Evolutionary conservation across 1,284 basidiomycete genomes (phyloP).

Genomic region (Coriolopsis trogii): DNA sequence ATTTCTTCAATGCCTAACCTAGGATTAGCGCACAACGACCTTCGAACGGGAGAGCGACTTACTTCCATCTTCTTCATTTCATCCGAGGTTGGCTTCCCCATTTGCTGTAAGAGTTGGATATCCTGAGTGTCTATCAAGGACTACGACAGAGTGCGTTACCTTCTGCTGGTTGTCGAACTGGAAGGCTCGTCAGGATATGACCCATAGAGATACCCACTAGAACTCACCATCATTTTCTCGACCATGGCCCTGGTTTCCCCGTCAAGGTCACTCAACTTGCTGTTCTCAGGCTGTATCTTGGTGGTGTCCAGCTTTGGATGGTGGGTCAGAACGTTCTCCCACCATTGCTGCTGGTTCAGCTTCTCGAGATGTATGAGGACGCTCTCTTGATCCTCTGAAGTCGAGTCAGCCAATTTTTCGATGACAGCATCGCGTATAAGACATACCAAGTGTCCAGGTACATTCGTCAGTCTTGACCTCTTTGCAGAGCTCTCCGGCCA

Average conservation of each 20-base stretch:
- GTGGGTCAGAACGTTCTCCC: conserved; percentile 95
- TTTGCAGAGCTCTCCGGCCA: conserved; percentile 91
- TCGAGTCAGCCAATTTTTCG: neutral
- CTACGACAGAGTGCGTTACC: conserved; percentile 42
- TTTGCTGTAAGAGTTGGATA: conserved; percentile 60
- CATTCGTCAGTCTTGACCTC: conserved; percentile 97
- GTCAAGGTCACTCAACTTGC: conserved; percentile 95
- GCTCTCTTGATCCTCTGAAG: conserved; percentile 75
- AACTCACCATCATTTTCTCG: conserved; percentile 99
- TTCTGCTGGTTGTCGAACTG: conserved; percentile 95
- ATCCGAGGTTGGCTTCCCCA: conserved; percentile 94
- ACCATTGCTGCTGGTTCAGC: conserved; percentile 89
- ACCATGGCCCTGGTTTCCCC: conserved; percentile 97
- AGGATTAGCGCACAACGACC: too few species aligned
- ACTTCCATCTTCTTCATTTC: conserved; percentile 91
- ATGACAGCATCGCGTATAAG: neutral
- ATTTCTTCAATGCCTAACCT: conserved; percentile 81
- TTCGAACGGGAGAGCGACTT: too few species aligned
- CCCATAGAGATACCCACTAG: conserved; percentile 9
- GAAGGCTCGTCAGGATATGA: conserved; percentile 7
- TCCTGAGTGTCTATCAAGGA: neutral
- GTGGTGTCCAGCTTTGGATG: conserved; percentile 97
- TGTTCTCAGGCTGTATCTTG: conserved; percentile 95
- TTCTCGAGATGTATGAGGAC: conserved; percentile 88
- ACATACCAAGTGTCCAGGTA: conserved; percentile 92